Base-by-base conservation (phyloP, 352 stramenopile genomes). In the Pythium chondricola region DNA sequence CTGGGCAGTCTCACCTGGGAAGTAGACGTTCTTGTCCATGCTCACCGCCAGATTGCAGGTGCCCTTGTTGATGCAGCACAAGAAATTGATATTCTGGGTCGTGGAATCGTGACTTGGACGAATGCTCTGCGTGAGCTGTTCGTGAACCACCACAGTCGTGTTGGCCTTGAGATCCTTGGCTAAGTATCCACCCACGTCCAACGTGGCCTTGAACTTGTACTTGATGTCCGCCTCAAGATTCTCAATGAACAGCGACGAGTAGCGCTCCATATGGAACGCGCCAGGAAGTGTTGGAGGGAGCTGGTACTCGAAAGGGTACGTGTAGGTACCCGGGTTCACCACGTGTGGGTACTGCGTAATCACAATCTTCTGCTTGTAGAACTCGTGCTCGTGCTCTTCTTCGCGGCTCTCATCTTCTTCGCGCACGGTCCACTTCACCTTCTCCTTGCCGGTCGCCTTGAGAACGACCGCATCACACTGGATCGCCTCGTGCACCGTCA, bases 1-100 rank as follows among this genome's bases (percentile, higher is more conserved):
- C 30, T 75, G 54, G 25, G 74, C 65, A 8, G 70, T 82, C 30
- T 86, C 74, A 4, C 70, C 64, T 1, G 77, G 48, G 26, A 84
- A 56, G 38, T 85, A 89, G 26, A 83, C 68, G 48, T 78, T 85
- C 52, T 85, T 89, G 63, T 89, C 72, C 74, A 86, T 79, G 0
- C 66, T 61, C 6, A 83, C 74, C n/a, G 71, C 60, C 6, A 89
- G 56, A 18, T 70, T 33, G 36, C 69, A 84, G 13, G 35, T 58
- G 13, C 74, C 74, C 27, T 77, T 71, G 53, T 66, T 82, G 36
- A 89, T 58, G 42, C 77, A 89, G 64, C 74, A 86, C 8, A 85
- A 43, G 31, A 71, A 84, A 22, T 69, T 69, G 20, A 86, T 62
- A 27, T 59, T 65, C 52, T 85, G 61, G 7, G 65, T 70, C 0